Percentiles rank a stretch among this genome's conserved stretches.
phyloP scores from a whole-genome alignment of 2,329 filamentous ascomycete genomes.

The Massarina eburnea region DNA sequence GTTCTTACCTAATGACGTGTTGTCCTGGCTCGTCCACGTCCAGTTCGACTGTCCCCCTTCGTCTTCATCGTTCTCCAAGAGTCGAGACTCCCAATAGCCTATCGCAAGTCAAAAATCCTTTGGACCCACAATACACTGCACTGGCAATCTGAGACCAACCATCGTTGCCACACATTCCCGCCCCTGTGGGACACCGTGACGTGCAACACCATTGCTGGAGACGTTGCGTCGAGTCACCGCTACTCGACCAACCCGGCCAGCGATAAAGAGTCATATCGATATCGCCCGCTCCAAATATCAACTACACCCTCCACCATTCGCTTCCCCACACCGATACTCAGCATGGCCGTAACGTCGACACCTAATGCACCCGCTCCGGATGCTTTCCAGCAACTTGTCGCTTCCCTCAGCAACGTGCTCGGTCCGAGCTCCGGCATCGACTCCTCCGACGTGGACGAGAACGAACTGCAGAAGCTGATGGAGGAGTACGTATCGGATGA shows the following conservation, averaged over 20 bases:
- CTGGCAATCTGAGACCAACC: not conserved
- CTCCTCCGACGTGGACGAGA: conserved; percentile 77
- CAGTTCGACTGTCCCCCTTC: not conserved
- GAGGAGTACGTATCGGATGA: conserved; percentile 68
- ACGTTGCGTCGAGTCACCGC: no score
- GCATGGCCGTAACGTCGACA: not conserved
- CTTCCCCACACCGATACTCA: no score
- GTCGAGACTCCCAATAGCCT: not conserved
- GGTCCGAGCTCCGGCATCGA: conserved; percentile 81
- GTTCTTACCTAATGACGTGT: conserved; percentile 31
- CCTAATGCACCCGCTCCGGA: not conserved
- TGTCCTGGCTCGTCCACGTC: not conserved
- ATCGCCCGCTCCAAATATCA: not conserved
- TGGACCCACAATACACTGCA: not conserved
- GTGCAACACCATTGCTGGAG: no score
- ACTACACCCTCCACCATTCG: no score
- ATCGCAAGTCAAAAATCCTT: not conserved
- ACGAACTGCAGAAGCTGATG: conserved; percentile 73
- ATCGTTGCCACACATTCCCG: no score
- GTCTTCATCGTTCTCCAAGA: not conserved
- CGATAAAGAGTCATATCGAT: no score
- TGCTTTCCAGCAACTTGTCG: conserved; percentile 69
- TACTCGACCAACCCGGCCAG: no score
- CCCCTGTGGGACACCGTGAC: not conserved
- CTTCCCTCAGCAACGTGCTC: conserved; percentile 71